Evolutionary conservation across 2,329 filamentous ascomycete species (phyloP).

Genomic region (Ceratocystiopsis minuta): DNA sequence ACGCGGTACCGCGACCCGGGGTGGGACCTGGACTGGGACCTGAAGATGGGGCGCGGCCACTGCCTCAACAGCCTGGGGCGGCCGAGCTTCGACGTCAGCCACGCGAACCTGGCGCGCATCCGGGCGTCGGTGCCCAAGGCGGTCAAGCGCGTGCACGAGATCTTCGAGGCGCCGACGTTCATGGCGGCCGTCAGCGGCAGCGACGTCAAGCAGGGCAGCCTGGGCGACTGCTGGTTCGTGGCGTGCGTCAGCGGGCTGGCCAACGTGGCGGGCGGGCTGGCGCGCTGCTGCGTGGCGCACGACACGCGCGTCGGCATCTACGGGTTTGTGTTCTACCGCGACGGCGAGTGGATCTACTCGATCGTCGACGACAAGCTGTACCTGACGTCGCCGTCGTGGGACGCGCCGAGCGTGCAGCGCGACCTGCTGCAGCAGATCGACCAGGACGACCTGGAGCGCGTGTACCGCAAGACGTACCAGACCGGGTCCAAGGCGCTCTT

Average conservation of each 20-base stretch:
- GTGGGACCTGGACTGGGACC: slow-evolving; percentile 45
- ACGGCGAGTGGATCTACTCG: slow-evolving; percentile 82
- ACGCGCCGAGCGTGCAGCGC: slow-evolving; percentile 58
- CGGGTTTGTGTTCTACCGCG: slow-evolving; percentile 74
- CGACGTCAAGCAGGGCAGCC: slow-evolving; percentile 59
- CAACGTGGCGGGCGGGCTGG: slow-evolving; percentile 52
- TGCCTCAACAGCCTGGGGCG: slow-evolving; percentile 35
- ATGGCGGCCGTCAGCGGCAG: slow-evolving; percentile 45
- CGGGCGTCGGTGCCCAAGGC: slow-evolving; percentile 44
- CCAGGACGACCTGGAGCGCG: slow-evolving; percentile 44
- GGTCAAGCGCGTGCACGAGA: slow-evolving; percentile 58
- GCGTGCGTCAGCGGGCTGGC: slow-evolving; percentile 60
- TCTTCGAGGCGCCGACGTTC: slow-evolving; percentile 58
- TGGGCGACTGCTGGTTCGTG: slow-evolving; percentile 75
- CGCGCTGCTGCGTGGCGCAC: slow-evolving; percentile 57
- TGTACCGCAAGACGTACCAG: slow-evolving; percentile 52
- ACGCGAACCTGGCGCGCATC: slow-evolving; percentile 26
- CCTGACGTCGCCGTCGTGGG: slow-evolving; percentile 65
- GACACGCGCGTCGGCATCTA: slow-evolving; percentile 66
- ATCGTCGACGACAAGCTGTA: slow-evolving; percentile 87
- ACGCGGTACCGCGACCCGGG: slow-evolving; percentile 58
- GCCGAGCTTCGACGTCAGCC: slow-evolving; percentile 27
- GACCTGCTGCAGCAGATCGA: slow-evolving; percentile 60
- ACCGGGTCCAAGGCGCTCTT: slow-evolving; percentile 58
- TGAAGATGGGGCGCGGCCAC: slow-evolving; percentile 44